These are phyloP conservation scores for Cucurbitaria berberidis DNA, from an alignment of 2,329 filamentous ascomycete genomes.

Conservation along the genomic window DNA sequence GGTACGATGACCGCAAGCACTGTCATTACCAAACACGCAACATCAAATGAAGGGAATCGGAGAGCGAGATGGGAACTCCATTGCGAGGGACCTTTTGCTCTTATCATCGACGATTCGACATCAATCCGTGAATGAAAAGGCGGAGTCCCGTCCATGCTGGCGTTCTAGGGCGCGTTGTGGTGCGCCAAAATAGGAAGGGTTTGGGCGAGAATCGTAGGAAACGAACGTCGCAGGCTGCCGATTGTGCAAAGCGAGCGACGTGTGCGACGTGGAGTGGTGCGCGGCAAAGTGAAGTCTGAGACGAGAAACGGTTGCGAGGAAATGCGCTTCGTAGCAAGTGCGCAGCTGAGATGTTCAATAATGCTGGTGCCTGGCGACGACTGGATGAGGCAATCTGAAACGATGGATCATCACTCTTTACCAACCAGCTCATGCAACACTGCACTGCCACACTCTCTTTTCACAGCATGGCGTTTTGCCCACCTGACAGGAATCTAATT, in stretches of 20 bases:
- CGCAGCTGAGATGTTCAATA: constrained; percentile 7
- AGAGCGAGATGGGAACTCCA: neutral
- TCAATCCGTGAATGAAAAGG: neutral
- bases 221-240: neutral
- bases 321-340: neutral
- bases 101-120: neutral
- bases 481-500: neutral
- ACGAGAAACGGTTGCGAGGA: neutral
- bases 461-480: constrained; percentile 1
- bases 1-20: constrained; percentile 18
- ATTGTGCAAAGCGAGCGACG: neutral
- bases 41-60: neutral
- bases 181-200: too few relatives aligned
- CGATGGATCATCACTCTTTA: constrained; percentile 6
- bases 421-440: constrained; percentile 6
- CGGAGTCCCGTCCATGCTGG: neutral
- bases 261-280: neutral
- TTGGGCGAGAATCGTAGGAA: too few relatives aligned
- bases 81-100: neutral
- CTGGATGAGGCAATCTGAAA: constrained; percentile 16
- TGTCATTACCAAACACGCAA: neutral
- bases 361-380: constrained; percentile 17
- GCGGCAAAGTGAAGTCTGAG: neutral
- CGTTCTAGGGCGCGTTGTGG: neutral
- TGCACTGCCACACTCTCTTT: constrained; percentile 5